Percentiles rank a stretch among this genome's conserved stretches.
These are phyloP conservation scores for Lipomyces kockii DNA, from an alignment of 805 yeast genomes.

Conservation along the genomic window DNA sequence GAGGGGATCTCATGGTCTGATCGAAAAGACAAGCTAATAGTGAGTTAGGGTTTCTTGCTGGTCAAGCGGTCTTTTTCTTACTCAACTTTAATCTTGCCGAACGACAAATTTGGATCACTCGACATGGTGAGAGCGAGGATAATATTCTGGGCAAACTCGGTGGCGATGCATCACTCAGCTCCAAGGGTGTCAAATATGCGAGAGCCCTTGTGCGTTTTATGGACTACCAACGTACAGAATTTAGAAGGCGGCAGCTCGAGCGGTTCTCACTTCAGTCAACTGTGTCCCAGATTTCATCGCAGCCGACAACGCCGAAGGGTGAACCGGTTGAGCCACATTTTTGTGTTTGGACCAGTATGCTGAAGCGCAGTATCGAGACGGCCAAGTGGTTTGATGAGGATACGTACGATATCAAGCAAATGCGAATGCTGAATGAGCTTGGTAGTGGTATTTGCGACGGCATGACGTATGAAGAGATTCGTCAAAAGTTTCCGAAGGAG, in stretches of 20 bases:
- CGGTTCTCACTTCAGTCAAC: constrained; percentile 54
- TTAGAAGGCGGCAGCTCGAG: constrained; percentile 64
- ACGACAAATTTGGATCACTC: constrained; percentile 90
- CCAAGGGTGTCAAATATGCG: constrained; percentile 76
- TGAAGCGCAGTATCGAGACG: constrained; percentile 76
- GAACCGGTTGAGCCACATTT: constrained; percentile 71
- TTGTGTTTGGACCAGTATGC: constrained; percentile 93
- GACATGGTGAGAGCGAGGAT: constrained; percentile 92
- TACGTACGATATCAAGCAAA: constrained; percentile 75
- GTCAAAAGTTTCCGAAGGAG: constrained; percentile 71
- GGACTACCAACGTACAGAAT: constrained; percentile 68
- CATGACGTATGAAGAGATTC: constrained; percentile 87
- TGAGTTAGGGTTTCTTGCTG: constrained; percentile 69
- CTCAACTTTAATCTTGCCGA: constrained; percentile 86
- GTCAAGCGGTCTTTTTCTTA: constrained; percentile 89
- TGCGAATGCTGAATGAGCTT: constrained; percentile 90
- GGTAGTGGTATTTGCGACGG: constrained; percentile 95
- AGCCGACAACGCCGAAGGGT: constrained; percentile 39
- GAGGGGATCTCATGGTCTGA: constrained; percentile 41
- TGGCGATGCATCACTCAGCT: constrained; percentile 83
- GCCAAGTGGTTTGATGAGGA: constrained; percentile 76
- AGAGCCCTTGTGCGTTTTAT: constrained; percentile 75
- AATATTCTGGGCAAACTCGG: constrained; percentile 87
- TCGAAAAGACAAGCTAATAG: neutral
- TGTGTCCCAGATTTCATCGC: constrained; percentile 47